phyloP scores from a whole-genome alignment of 495 filamentous ascomycete genomes.

The Talaromyces liani region DNA sequence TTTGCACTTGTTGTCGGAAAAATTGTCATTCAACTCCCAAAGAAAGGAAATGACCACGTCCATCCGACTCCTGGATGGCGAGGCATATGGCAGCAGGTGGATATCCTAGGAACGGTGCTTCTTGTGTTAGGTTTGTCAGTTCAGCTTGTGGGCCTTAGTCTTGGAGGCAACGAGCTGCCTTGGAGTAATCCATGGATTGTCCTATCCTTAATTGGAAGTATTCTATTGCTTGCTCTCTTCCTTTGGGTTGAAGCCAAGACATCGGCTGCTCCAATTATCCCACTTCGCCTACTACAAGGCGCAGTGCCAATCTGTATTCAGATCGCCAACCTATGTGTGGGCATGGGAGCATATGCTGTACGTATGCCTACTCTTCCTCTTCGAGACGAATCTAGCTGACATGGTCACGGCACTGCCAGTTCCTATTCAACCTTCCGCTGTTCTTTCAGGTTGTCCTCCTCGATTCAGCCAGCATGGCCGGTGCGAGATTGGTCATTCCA shows the following conservation, averaged over 20 bases:
- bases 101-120: conserved; percentile 45
- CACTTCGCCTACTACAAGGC: conserved; percentile 48
- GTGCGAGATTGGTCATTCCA: conserved; percentile 50
- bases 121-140: conserved; percentile 50
- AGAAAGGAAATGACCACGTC: background rate
- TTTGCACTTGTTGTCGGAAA: conserved; percentile 47
- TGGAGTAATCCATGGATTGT: conserved; percentile 52
- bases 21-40: conserved; percentile 42
- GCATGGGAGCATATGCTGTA: conserved; percentile 57
- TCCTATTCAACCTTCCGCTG: conserved; percentile 57
- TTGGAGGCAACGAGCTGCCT: conserved; percentile 55
- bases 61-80: conserved; percentile 2
- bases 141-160: conserved; percentile 51
- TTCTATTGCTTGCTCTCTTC: conserved; percentile 41
- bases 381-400: background rate
- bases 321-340: conserved; percentile 53
- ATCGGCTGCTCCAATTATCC: conserved; percentile 53
- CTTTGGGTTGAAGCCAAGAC: conserved; percentile 49
- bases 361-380: conserved; percentile 13
- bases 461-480: conserved; percentile 54
- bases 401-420: conserved; percentile 29
- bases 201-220: conserved; percentile 41
- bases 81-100: conserved; percentile 48
- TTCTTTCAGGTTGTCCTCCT: conserved; percentile 57
- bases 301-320: conserved; percentile 44